These are phyloP conservation scores for Russula lepida DNA, from an alignment of 768 basidiomycete species.

Conservation along the genomic window DNA sequence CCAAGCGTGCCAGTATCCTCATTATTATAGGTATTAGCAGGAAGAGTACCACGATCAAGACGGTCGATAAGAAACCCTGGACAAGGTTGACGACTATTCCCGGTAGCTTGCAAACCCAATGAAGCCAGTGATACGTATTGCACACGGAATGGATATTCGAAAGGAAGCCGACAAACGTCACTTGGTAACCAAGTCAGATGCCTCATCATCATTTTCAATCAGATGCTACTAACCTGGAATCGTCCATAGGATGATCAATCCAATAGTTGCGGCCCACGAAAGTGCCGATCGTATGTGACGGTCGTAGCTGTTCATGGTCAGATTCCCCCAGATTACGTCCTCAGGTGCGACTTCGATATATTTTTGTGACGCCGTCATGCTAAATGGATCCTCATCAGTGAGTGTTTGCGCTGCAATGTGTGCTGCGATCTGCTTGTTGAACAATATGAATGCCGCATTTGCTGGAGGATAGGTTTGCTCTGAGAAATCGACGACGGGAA, in stretches of 20 bases:
- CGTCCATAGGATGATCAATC: conserved; percentile 79
- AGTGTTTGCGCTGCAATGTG: conserved; percentile 76
- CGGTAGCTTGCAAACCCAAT: conserved; percentile 76
- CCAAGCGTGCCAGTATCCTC: conserved; percentile 70
- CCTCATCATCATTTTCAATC: neutral
- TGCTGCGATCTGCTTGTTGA: conserved; percentile 87
- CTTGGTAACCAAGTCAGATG: conserved; percentile 13
- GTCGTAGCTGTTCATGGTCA: conserved; percentile 86
- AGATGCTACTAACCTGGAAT: conserved; percentile 51
- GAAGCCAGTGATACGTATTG: conserved; percentile 55
- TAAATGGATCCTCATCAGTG: conserved; percentile 72
- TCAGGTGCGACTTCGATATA: conserved; percentile 78
- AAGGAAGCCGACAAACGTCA: conserved; percentile 64
- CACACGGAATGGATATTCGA: conserved; percentile 76
- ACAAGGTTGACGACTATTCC: conserved; percentile 67
- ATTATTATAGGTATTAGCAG: conserved; percentile 81
- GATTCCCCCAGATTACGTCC: conserved; percentile 90
- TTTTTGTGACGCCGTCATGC: conserved; percentile 52
- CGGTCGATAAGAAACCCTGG: conserved; percentile 81
- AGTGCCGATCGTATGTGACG: conserved; percentile 31
- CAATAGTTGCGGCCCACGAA: conserved; percentile 70
- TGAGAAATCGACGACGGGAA: conserved; percentile 15
- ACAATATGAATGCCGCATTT: conserved; percentile 76
- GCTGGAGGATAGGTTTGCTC: conserved; percentile 29
- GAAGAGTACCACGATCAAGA: conserved; percentile 84